Percentiles rank a stretch among this genome's conserved stretches.
phyloP scores from a whole-genome alignment of 306 rosid genomes.

The Ceratonia siliqua region DNA sequence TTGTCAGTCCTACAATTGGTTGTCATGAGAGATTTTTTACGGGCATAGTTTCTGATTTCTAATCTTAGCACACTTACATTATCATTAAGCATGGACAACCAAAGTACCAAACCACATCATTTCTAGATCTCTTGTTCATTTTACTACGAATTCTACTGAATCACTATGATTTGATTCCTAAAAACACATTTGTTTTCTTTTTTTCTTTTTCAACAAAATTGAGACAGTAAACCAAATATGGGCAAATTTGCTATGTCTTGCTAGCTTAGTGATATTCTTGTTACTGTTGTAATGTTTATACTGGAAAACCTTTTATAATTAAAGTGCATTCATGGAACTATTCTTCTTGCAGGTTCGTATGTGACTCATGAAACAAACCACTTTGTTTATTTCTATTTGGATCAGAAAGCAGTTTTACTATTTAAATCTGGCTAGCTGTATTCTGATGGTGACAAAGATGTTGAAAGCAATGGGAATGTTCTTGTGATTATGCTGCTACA shows the following conservation, averaged over 20 bases:
- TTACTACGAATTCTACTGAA: background rate
- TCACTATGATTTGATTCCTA: background rate
- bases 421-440: slow-evolving; percentile 80
- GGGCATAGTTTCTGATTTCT: slow-evolving; percentile 3
- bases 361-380: slow-evolving; percentile 99
- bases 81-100: background rate
- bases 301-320: background rate
- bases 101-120: background rate
- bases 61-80: background rate
- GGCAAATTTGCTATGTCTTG: slow-evolving; percentile 28
- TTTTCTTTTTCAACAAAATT: background rate
- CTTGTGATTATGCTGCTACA: slow-evolving; percentile 49
- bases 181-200: background rate
- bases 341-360: slow-evolving; percentile 73
- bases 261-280: slow-evolving; percentile 3
- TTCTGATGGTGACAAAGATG: slow-evolving; percentile 34
- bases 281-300: slow-evolving; percentile 7
- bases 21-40: background rate
- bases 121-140: background rate
- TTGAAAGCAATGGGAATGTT: slow-evolving; percentile 31
- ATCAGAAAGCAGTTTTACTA: slow-evolving; percentile 92
- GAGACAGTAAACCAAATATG: background rate
- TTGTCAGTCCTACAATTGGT: slow-evolving; percentile 16
- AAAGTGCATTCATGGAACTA: slow-evolving; percentile 18
- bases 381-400: slow-evolving; percentile 97